These are phyloP conservation scores for Sarocladium brachiariae DNA, from an alignment of 2,329 filamentous ascomycete genomes.

Conservation along the genomic window DNA sequence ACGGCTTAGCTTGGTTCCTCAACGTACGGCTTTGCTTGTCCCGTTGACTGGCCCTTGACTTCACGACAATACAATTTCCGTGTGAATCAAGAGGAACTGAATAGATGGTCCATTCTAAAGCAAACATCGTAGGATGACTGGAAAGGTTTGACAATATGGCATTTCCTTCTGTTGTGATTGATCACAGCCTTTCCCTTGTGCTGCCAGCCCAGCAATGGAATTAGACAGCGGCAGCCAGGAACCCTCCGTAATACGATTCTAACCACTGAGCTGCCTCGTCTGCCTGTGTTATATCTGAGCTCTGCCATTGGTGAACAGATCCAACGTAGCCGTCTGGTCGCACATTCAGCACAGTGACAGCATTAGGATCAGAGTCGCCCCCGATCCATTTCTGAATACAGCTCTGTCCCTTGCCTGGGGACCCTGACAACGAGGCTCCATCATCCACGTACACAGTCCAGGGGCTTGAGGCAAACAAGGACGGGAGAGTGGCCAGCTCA, in stretches of 20 bases:
- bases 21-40: too few species aligned
- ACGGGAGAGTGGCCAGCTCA: slow-evolving; percentile 59
- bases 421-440: slow-evolving; percentile 44
- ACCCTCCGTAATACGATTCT: slow-evolving; percentile 47
- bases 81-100: too few species aligned
- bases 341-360: slow-evolving; percentile 60
- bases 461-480: slow-evolving; percentile 53
- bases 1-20: too few species aligned
- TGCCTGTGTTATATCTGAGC: slow-evolving; percentile 41
- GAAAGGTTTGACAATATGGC: too few species aligned
- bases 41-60: too few species aligned
- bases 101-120: too few species aligned
- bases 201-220: too few species aligned
- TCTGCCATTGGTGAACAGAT: slow-evolving; percentile 45
- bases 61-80: too few species aligned
- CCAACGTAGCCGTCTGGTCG: slow-evolving; percentile 70
- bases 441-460: slow-evolving; percentile 72
- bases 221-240: slow-evolving; percentile 18
- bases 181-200: too few species aligned
- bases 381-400: slow-evolving; percentile 67
- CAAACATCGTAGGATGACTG: too few species aligned
- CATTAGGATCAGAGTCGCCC: slow-evolving; percentile 42
- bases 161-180: too few species aligned
- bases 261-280: slow-evolving; percentile 49
- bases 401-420: slow-evolving; percentile 32